A percentile compares a stretch with the other conserved stretches of the same genome.
These are phyloP conservation scores for Hericium rajendrae DNA, from an alignment of 768 basidiomycete species.

Conservation along the genomic window DNA sequence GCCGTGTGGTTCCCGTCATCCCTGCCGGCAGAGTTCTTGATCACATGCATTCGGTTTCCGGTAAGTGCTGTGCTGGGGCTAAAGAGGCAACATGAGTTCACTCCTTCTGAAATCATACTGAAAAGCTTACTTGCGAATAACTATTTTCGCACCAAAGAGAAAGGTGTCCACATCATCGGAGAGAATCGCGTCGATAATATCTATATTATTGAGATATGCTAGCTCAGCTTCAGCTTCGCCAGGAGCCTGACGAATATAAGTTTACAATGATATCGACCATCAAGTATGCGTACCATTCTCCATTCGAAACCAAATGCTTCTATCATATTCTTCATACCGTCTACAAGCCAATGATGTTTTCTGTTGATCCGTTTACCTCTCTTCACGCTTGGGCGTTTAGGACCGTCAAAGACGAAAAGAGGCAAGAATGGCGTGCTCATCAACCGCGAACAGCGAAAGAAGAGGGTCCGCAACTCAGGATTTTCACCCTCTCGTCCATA, in stretches of 20 bases:
- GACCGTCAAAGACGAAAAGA: constrained; percentile 89
- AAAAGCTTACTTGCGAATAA: constrained; percentile 68
- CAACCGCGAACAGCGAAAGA: constrained; percentile 78
- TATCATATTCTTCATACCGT: constrained; percentile 70
- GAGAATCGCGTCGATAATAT: constrained; percentile 78
- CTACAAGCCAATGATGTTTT: constrained; percentile 52
- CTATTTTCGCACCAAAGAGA: constrained; percentile 74
- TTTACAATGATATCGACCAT: no score
- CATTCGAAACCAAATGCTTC: constrained; percentile 77
- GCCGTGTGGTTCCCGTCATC: constrained; percentile 64
- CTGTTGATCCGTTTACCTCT: constrained; percentile 63
- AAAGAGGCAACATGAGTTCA: not conserved
- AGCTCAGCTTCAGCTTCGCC: constrained; percentile 94
- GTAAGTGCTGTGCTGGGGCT: constrained; percentile 66
- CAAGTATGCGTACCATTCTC: constrained; percentile 46
- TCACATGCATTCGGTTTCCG: constrained; percentile 56
- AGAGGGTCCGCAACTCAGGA: constrained; percentile 72
- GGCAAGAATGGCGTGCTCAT: constrained; percentile 74
- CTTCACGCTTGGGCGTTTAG: constrained; percentile 72
- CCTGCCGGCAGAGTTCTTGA: constrained; percentile 52
- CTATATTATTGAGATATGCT: constrained; percentile 73
- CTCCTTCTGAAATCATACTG: not conserved
- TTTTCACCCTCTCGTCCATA: constrained; percentile 77
- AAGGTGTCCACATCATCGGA: constrained; percentile 94
- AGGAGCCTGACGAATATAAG: constrained; percentile 52